These are phyloP conservation scores for Fusarium avenaceum DNA, from an alignment of 2,329 filamentous ascomycete species.

Conservation along the genomic window DNA sequence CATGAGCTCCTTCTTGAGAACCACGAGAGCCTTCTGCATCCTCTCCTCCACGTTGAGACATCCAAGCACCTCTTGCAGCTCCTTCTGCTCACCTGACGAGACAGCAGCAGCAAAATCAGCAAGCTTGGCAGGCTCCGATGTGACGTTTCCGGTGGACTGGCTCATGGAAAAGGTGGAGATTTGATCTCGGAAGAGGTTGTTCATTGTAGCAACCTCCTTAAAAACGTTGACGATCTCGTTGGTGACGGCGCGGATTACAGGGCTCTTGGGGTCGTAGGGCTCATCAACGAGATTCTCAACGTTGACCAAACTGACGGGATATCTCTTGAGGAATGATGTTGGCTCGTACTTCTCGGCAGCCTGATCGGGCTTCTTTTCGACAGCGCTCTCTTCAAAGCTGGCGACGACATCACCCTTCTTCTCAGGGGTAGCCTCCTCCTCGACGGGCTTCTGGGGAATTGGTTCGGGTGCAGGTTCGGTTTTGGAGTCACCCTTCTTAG, in stretches of 20 bases:
- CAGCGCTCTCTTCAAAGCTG: conserved; percentile 89
- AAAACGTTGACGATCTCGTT: conserved; percentile 99
- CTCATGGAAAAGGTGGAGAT: conserved; percentile 98
- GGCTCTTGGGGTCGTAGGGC: conserved; percentile 89
- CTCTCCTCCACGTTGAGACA: conserved; percentile 92
- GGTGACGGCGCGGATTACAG: conserved; percentile 89
- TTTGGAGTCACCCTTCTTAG: conserved; percentile 66
- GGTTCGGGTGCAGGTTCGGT: conserved; percentile 68
- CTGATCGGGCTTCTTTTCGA: conserved; percentile 69
- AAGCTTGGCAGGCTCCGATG: conserved; percentile 92
- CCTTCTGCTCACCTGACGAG: conserved; percentile 90
- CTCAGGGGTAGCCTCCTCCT: conserved; percentile 69
- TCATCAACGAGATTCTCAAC: conserved; percentile 94
- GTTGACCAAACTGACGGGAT: conserved; percentile 92
- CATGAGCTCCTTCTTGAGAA: conserved; percentile 98
- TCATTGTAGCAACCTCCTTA: conserved; percentile 95
- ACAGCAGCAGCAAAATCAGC: conserved; percentile 98
- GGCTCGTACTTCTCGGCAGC: conserved; percentile 78
- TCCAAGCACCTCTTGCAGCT: conserved; percentile 91
- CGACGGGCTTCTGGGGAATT: conserved; percentile 67
- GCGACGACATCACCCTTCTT: conserved; percentile 95
- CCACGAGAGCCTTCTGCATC: conserved; percentile 89
- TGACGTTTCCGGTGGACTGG: conserved; percentile 93
- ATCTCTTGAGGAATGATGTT: conserved; percentile 90
- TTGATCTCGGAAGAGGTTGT: conserved; percentile 95